These are phyloP conservation scores for Botrytis cinerea DNA, from an alignment of 2,329 filamentous ascomycete genomes.

Conservation along the genomic window DNA sequence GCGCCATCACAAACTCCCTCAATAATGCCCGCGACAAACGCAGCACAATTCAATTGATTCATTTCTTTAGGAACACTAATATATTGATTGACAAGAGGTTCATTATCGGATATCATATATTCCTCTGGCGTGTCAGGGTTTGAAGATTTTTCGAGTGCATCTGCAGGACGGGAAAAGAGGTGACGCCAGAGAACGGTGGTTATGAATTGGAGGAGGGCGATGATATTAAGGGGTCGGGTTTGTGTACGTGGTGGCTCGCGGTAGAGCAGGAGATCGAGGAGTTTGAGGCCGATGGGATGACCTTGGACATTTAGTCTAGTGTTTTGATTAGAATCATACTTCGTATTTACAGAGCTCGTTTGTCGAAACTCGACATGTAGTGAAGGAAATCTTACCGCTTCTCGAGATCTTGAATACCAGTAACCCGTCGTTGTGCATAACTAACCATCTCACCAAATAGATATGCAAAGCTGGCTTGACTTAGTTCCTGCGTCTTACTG, in stretches of 20 bases:
- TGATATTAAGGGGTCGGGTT: constrained; percentile 80
- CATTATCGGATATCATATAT: constrained; percentile 99
- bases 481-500: constrained; percentile 83
- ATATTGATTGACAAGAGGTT: constrained; percentile 92
- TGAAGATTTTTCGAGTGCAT: constrained; percentile 86
- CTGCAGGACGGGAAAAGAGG: constrained; percentile 86
- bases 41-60: constrained; percentile 94
- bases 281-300: constrained; percentile 88
- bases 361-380: not conserved
- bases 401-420: constrained; percentile 90
- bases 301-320: constrained; percentile 85
- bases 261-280: constrained; percentile 93
- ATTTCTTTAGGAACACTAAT: constrained; percentile 93
- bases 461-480: constrained; percentile 92
- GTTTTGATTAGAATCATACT: not conserved
- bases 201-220: constrained; percentile 91
- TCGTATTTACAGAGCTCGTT: not conserved
- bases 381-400: constrained; percentile 62
- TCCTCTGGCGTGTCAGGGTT: constrained; percentile 83
- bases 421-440: constrained; percentile 88
- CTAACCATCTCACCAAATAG: constrained; percentile 95
- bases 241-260: constrained; percentile 71
- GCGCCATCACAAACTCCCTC: constrained; percentile 95
- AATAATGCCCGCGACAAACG: constrained; percentile 91
- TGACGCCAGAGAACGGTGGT: constrained; percentile 90